Evolutionary conservation across 2,329 filamentous ascomycete genomes (phyloP).

Genomic region (Plectosphaerella sp.): DNA sequence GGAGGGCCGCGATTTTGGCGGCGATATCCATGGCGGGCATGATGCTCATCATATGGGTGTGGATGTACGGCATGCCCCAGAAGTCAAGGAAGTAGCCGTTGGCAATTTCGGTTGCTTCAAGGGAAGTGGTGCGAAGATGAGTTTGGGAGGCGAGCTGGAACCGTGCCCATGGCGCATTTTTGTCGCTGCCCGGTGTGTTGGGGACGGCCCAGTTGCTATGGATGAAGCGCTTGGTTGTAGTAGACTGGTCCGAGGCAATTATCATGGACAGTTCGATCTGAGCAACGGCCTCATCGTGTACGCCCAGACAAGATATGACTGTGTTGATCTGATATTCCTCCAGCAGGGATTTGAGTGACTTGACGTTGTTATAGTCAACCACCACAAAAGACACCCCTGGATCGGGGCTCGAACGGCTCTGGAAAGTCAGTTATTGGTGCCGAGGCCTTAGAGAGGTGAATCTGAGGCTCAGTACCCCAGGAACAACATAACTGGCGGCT

Average conservation of each 20-base stretch:
- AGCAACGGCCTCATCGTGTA: slow-evolving; percentile 21
- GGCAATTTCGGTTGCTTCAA: slow-evolving; percentile 12
- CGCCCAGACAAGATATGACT: slow-evolving; percentile 34
- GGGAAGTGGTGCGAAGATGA: not conserved
- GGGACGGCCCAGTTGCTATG: slow-evolving; percentile 35
- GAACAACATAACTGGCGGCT: not conserved
- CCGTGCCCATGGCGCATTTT: slow-evolving; percentile 12
- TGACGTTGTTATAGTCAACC: slow-evolving; percentile 3
- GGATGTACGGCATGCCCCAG: slow-evolving; percentile 17
- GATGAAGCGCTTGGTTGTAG: slow-evolving; percentile 32
- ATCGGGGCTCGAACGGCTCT: not conserved
- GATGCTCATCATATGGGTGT: slow-evolving; percentile 16
- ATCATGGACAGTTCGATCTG: slow-evolving; percentile 35
- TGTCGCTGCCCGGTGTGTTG: slow-evolving; percentile 7
- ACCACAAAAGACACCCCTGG: not conserved
- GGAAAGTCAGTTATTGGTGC: not conserved
- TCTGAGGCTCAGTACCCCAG: not conserved
- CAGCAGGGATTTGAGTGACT: not conserved
- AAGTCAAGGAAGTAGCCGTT: slow-evolving; percentile 21
- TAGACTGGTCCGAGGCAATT: slow-evolving; percentile 32
- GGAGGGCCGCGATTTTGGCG: slow-evolving; percentile 15
- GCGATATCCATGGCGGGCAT: slow-evolving; percentile 1
- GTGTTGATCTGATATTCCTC: slow-evolving; percentile 28
- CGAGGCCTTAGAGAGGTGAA: not conserved
- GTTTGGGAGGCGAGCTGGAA: not conserved